Conservation (phyloP, 495 filamentous ascomycete species). For the Parathielavia appendiculata region DNA sequence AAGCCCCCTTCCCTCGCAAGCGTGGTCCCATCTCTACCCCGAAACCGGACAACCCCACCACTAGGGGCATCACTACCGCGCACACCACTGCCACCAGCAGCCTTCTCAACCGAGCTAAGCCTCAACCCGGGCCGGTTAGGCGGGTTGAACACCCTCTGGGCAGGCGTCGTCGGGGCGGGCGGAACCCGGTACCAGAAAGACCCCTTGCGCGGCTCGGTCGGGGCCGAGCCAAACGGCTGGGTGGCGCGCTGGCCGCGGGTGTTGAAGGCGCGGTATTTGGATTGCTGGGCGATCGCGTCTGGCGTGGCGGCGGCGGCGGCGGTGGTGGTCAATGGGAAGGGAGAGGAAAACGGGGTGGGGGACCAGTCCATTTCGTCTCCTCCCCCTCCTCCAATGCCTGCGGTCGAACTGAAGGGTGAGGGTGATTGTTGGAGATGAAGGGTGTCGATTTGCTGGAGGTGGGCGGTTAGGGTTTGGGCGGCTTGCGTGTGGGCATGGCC, state of each 20-base stretch:
- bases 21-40: background rate
- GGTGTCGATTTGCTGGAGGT: slow-evolving; percentile 15
- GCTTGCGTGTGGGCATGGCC: slow-evolving; percentile 17
- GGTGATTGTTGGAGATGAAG: slow-evolving; percentile 12
- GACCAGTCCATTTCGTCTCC: slow-evolving; percentile 76
- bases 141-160: slow-evolving; percentile 59
- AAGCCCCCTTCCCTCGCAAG: background rate
- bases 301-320: background rate
- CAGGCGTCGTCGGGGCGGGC: slow-evolving; percentile 57
- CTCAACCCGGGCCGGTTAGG: slow-evolving; percentile 46
- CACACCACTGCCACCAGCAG: background rate
- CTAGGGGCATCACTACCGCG: background rate
- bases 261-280: slow-evolving; percentile 47
- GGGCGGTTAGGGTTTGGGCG: slow-evolving; percentile 7
- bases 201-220: slow-evolving; percentile 36
- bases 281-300: slow-evolving; percentile 28
- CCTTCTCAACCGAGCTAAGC: slow-evolving; percentile 32
- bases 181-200: slow-evolving; percentile 59
- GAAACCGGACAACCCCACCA: background rate
- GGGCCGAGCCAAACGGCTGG: slow-evolving; percentile 54
- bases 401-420: background rate
- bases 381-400: slow-evolving; percentile 37
- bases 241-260: slow-evolving; percentile 41
- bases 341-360: slow-evolving; percentile 42
- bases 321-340: background rate